Evolutionary conservation across 2,329 filamentous ascomycete genomes (phyloP).

Genomic region (Aspergillus oerlinghausenensis): DNA sequence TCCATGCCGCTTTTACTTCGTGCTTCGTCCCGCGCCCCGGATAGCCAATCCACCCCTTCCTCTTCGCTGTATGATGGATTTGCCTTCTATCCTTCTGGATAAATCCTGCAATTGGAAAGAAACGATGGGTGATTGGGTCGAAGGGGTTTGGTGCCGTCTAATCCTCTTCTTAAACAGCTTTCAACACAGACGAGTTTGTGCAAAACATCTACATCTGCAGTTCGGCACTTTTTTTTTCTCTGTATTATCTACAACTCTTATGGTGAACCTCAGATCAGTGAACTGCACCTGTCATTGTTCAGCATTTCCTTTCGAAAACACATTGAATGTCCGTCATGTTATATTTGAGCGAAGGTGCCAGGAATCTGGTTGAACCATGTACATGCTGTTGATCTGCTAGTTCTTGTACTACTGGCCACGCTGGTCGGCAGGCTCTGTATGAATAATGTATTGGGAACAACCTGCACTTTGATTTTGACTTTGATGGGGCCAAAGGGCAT

Average conservation of each 20-base stretch:
- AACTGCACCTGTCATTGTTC: background rate
- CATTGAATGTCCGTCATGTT: background rate
- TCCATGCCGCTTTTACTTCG: conserved; percentile 2
- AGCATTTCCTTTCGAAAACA: background rate
- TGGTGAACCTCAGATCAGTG: background rate
- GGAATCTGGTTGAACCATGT: background rate
- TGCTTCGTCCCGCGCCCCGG: background rate
- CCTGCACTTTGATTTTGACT: background rate
- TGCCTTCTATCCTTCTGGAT: background rate
- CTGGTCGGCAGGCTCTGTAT: background rate
- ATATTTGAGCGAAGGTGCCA: background rate
- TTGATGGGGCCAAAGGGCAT: background rate
- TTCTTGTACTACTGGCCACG: background rate
- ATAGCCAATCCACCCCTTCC: background rate
- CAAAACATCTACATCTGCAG: too few species aligned
- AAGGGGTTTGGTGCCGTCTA: background rate
- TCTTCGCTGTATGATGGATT: background rate
- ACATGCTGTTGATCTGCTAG: background rate
- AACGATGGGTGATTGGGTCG: background rate
- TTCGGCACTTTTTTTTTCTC: background rate
- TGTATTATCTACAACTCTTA: background rate
- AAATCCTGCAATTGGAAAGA: background rate
- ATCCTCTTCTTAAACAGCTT: too few species aligned
- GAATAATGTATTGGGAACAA: background rate
- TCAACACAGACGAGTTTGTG: too few species aligned